Base-by-base conservation (phyloP, 768 basidiomycete species). In the Hypholoma fasciculare region DNA sequence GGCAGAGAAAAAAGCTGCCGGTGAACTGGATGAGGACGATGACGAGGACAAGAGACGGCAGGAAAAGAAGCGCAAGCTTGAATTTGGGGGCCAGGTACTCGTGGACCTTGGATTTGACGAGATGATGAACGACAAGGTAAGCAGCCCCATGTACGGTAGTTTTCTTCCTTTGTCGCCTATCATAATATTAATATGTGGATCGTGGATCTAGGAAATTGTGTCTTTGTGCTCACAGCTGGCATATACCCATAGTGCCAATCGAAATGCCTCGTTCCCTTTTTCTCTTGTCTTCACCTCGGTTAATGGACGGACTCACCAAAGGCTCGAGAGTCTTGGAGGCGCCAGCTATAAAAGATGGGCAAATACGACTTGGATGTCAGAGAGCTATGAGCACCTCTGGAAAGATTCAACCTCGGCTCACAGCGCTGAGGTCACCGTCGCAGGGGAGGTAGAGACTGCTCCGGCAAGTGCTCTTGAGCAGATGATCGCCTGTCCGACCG, bases 101-200 rank as follows among this genome's bases (percentile, higher is more conserved):
- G 71, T 98, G 17, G 97, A 99, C 75, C 79, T 98, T 16, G 93
- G 88, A 8, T 98, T 97, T 70, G 96, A 98, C 69, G 84, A 95
- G 44, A 78, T 87, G 74, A 98, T 98, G 96, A 86, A 78, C 57
- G 94, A 96, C 61, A 93, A 95, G 78, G 95, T 96, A 71, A 63
- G 87, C 72, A 53, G 23, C 36, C 62, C 61, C 44, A 60, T 60
- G 63, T 65, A 66, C 56, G 64, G 52, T 44, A 19, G 19, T 62
- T 53, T 52, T 46, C 51, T 50, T 60, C 61, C 61, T 52, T 61
- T 51, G 67, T 48, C 37, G 38, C 47, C 48, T 34, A 50, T 34
- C 30, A 23, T 26, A 30, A 49, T 42, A 52, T 54, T 60, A 56
- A 54, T 52, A 19, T 47, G 48, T 13, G 51, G 39, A 20, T n/a